A percentile compares a stretch with the other conserved stretches of the same genome.
These are phyloP conservation scores for Salvia rosmarinus DNA, from an alignment of 257 asterid genomes.

Conservation along the genomic window DNA sequence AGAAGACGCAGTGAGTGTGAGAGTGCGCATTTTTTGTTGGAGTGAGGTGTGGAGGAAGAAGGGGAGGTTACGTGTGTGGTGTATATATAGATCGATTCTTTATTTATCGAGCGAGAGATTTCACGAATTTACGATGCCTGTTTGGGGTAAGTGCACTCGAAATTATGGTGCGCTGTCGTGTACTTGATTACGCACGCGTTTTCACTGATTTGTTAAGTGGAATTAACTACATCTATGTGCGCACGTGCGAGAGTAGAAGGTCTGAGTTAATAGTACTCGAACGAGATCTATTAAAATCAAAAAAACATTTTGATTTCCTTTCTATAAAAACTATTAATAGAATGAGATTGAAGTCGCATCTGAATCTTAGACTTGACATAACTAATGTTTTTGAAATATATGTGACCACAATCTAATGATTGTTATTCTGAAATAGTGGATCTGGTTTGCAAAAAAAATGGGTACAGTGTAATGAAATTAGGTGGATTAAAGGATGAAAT, in stretches of 20 bases:
- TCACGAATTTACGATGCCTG: conserved; percentile 16
- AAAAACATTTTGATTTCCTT: too few species aligned
- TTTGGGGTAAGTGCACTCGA: conserved; percentile 22
- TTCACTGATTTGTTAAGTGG: conserved; percentile 24
- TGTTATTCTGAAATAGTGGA: neutral
- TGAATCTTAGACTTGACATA: neutral
- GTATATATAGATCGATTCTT: conserved; percentile 42
- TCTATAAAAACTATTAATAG: too few species aligned
- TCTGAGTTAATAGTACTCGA: neutral
- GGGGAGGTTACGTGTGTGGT: conserved; percentile 42
- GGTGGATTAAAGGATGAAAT: neutral
- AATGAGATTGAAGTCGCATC: neutral
- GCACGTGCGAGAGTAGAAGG: conserved; percentile 37
- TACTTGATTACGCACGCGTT: conserved; percentile 42
- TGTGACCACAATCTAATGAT: neutral
- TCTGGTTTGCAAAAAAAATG: neutral
- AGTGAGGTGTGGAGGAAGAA: conserved; percentile 31
- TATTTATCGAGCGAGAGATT: conserved; percentile 4
- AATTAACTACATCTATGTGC: neutral
- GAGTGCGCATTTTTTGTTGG: conserved; percentile 26
- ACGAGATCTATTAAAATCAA: neutral
- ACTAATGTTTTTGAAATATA: neutral
- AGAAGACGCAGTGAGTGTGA: conserved; percentile 30
- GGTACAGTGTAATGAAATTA: neutral
- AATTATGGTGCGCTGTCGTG: conserved; percentile 34